Conservation (phyloP, 2,329 filamentous ascomycete genomes). For the Westerdykella aurantiaca region DNA sequence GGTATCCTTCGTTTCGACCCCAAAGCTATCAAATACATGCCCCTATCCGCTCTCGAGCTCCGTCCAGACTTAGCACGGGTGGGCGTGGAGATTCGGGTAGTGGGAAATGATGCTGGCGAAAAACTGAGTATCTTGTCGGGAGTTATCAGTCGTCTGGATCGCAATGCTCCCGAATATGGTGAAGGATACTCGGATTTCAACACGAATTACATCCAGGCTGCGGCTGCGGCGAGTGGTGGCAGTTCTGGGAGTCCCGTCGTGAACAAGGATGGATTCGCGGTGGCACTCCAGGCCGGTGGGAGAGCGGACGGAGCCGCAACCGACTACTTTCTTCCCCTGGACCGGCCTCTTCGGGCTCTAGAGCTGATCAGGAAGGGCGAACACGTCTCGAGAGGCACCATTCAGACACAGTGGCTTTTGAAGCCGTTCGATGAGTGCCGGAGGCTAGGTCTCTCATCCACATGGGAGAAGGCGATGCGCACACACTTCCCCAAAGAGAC, state of each 20-base stretch:
- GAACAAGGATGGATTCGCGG: conserved; percentile 85
- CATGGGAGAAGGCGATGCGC: conserved; percentile 82
- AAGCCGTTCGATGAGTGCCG: conserved; percentile 98
- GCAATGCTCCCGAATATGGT: conserved; percentile 95
- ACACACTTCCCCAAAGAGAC: conserved; percentile 85
- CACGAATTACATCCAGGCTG: conserved; percentile 94
- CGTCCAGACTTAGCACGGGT: conserved; percentile 83
- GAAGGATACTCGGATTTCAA: conserved; percentile 99
- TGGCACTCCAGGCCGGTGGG: conserved; percentile 90
- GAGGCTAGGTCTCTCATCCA: conserved; percentile 72
- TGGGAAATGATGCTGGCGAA: conserved; percentile 97
- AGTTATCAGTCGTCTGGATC: conserved; percentile 90
- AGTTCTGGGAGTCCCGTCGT: conserved; percentile 98
- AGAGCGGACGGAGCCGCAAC: conserved; percentile 92
- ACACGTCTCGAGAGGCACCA: conserved; percentile 82
- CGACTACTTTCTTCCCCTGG: conserved; percentile 92
- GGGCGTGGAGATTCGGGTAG: conserved; percentile 89
- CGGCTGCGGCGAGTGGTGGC: conserved; percentile 90
- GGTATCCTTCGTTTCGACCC: conserved; percentile 95
- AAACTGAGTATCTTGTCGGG: conserved; percentile 97
- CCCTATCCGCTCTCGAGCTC: conserved; percentile 70
- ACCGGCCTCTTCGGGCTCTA: conserved; percentile 81
- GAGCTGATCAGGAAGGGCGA: conserved; percentile 74
- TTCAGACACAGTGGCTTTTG: conserved; percentile 93
- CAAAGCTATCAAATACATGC: conserved; percentile 95